Evolutionary conservation across 108 stramenopile species (phyloP), one percentile per base, ranked within the genome.

Genomic region (Skeletonema costatum): DNA sequence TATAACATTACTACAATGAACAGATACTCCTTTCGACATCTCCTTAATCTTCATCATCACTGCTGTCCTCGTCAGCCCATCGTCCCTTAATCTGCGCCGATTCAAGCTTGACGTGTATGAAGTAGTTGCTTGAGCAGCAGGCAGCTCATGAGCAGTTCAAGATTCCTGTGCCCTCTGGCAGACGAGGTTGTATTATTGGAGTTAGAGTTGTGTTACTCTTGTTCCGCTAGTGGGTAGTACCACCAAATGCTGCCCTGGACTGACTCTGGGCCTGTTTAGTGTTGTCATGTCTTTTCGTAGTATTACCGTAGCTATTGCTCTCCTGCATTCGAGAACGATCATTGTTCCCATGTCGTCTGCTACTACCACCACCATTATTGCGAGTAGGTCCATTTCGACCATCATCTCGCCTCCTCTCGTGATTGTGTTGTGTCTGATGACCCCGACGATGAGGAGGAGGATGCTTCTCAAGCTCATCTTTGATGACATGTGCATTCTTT

Each of bases 41-140:
- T 0, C 1, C 3, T 46, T 5, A 46, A 46, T 46, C 44, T 72
- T 72, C 71, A 72, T 72, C 61, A 38, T 72, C 71, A 48, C 66
- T 67, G 41, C 71, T 72, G 48, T 72, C 71, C 48, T 72, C 71
- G 29, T 72, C 71, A 11, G 71, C 71, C 71, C 71, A 72, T 2
- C 71, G 60, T 48, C 71, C 71, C 33, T 72, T 72, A 32, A 72
- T 60, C 13, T 41, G 41, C 32, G 71, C 36, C 16, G 71, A 60
- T 72, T 72, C 71, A 12, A 72, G 60, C 71, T 72, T 44, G 32
- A 62, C 11, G 41, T 35, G 33, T 35, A 35, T 35, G 53, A 56
- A 10, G 53, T 10, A 56, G 53, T 29, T 16, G 51, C 2, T 3
- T 21, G 0, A 51, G 50, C 17, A 7, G 50, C 6, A 51, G 50